Evolutionary conservation across 306 rosid species (phyloP), one percentile per base, ranked within the genome.

Genomic region (Betula pendula): DNA sequence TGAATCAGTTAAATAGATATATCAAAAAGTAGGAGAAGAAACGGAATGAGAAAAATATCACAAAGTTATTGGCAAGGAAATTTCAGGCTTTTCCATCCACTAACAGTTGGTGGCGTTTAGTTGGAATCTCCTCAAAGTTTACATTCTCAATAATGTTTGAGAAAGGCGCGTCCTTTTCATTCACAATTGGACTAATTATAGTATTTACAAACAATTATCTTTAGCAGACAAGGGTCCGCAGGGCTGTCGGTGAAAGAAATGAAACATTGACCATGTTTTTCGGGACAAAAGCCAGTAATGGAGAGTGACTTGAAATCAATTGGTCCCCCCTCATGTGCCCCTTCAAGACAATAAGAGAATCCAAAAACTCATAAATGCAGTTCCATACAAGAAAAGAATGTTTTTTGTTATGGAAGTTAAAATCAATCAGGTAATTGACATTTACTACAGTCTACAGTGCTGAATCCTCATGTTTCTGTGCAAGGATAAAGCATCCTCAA

Each of bases 261-360:
- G 70, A 91, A 45, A 87, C 93, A 89, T 75, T 48, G 83, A 84
- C 77, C 77, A 60, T 72, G 87, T 89, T 27, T 85, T 84, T 50
- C 9, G 84, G 82, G 93, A 93, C 96, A 89, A 82, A 84, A 80
- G 81, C 79, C 82, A 85, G 85, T 86, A 93, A 75, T 83, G 75
- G 82, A 87, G 84, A 86, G 87, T 83, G 93, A 88, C 87, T 84
- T 82, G 83, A 84, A 89, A 79, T 89, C 84, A 70, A 88, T 87
- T 81, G 90, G 98, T 88, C 93, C 98, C 94, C 92, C 71, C 75
- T 58, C 22, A 77, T 90, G 94, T 89, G 85, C 84, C 84, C 86
- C 44, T 85, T 76, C 33, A 75, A 83, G 87, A 88, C 93, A 89
- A 85, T 83, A 68, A 79, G 76, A 84, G 86, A 88, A 84, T 89